These are phyloP conservation scores for Colletotrichum tabaci DNA, from an alignment of 2,329 filamentous ascomycete species.

Conservation along the genomic window DNA sequence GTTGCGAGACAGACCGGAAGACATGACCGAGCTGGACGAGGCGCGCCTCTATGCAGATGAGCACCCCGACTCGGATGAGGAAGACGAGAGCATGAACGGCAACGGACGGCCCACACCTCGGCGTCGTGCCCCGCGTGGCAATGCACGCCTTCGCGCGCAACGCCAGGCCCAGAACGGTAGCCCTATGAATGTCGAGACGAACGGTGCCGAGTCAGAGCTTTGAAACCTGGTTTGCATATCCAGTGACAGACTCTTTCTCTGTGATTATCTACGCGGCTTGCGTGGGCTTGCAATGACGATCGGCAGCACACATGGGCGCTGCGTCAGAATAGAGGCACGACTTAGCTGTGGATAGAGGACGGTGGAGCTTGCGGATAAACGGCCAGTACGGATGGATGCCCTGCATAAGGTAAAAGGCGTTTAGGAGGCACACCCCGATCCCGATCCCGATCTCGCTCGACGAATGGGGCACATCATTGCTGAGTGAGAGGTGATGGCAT, in stretches of 20 bases:
- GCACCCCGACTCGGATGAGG: slow-evolving; percentile 71
- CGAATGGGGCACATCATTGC: slow-evolving; percentile 29
- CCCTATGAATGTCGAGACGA: slow-evolving; percentile 70
- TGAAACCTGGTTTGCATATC: slow-evolving; percentile 45
- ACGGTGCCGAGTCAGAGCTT: slow-evolving; percentile 71
- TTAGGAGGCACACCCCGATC: slow-evolving; percentile 33
- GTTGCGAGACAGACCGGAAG: slow-evolving; percentile 86
- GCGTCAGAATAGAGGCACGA: slow-evolving; percentile 5
- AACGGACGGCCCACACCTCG: slow-evolving; percentile 59
- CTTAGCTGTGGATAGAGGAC: slow-evolving; percentile 3
- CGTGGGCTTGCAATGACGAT: not conserved
- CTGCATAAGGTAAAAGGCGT: slow-evolving; percentile 42
- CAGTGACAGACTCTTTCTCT: not conserved
- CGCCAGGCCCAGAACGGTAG: slow-evolving; percentile 68
- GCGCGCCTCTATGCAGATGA: slow-evolving; percentile 68
- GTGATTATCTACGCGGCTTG: not conserved
- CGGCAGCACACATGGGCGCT: not conserved
- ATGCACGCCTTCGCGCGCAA: slow-evolving; percentile 57
- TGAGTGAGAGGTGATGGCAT: slow-evolving; percentile 26
- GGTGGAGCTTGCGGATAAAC: slow-evolving; percentile 18
- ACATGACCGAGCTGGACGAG: slow-evolving; percentile 90
- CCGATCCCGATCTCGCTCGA: slow-evolving; percentile 21
- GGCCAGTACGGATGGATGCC: slow-evolving; percentile 31
- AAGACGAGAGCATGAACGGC: slow-evolving; percentile 65
- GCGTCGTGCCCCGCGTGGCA: slow-evolving; percentile 59